Evolutionary conservation across 768 basidiomycete genomes (phyloP).

Genomic region (Leccinum barrowsii): DNA sequence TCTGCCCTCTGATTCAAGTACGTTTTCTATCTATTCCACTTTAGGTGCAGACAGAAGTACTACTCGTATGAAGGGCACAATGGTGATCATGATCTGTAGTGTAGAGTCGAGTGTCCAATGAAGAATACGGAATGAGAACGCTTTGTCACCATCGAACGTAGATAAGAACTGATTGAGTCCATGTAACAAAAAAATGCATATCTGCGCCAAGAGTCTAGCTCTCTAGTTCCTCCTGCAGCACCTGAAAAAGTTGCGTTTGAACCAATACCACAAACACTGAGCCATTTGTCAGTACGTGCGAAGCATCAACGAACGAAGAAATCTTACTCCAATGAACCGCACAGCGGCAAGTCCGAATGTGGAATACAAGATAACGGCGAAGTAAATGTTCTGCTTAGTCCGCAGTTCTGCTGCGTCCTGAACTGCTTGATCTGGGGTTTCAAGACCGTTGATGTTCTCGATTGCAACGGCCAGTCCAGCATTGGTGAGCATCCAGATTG

Average conservation of each 20-base stretch:
- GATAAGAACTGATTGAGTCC: constrained; percentile 30
- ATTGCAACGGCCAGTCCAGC: constrained; percentile 70
- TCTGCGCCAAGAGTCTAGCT: constrained; percentile 1
- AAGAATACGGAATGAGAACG: constrained; percentile 13
- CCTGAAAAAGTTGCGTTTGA: constrained; percentile 79
- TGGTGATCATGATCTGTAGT: constrained; percentile 16
- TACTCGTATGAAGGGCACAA: constrained; percentile 14
- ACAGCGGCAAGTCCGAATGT: constrained; percentile 71
- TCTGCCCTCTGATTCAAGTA: constrained; percentile 17
- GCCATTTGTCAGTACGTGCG: constrained; percentile 1
- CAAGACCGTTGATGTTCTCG: constrained; percentile 69
- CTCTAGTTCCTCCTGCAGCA: constrained; percentile 71
- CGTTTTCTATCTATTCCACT: constrained; percentile 23
- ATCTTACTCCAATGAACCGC: constrained; percentile 72
- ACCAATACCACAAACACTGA: constrained; percentile 79
- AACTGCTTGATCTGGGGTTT: constrained; percentile 33
- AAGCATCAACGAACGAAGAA: neutral
- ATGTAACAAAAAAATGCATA: constrained; percentile 19
- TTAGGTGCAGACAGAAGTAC: constrained; percentile 21
- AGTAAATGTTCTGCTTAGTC: constrained; percentile 60
- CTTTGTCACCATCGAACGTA: constrained; percentile 30
- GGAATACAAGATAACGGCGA: constrained; percentile 74
- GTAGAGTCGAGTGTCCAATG: constrained; percentile 25
- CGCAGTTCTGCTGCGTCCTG: constrained; percentile 41
- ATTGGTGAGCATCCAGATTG: constrained; percentile 76